A percentile compares a stretch with the other conserved stretches of the same genome.
These are phyloP conservation scores for Ophiostoma piceae DNA, from an alignment of 2,329 filamentous ascomycete species.

Conservation along the genomic window DNA sequence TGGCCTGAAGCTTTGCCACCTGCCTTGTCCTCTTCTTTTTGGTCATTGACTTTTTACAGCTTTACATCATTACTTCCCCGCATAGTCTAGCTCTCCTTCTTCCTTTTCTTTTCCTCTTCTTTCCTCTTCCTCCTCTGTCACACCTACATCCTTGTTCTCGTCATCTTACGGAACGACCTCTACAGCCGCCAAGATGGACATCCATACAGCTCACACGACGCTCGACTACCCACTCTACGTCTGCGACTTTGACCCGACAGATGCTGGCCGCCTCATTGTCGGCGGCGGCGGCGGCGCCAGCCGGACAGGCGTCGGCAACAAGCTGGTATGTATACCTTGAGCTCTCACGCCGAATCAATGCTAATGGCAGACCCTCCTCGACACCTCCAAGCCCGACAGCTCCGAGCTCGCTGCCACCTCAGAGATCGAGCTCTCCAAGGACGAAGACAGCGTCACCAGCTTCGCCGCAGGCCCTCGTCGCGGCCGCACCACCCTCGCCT, in stretches of 20 bases:
- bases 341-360: not conserved
- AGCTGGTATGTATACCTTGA: slow-evolving; percentile 57
- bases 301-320: slow-evolving; percentile 76
- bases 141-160: not conserved
- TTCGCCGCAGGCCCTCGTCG: slow-evolving; percentile 63
- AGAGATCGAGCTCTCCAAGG: slow-evolving; percentile 71
- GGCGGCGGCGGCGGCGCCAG: slow-evolving; percentile 83
- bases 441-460: slow-evolving; percentile 86
- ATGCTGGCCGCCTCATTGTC: slow-evolving; percentile 70
- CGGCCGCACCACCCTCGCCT: slow-evolving; percentile 51
- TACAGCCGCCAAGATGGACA: slow-evolving; percentile 26
- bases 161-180: not conserved
- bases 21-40: not conserved
- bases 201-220: slow-evolving; percentile 55
- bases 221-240: slow-evolving; percentile 81
- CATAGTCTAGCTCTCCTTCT: not conserved
- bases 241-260: slow-evolving; percentile 79
- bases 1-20: slow-evolving; percentile 3
- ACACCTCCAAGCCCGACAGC: slow-evolving; percentile 60
- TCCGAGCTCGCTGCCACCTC: slow-evolving; percentile 56
- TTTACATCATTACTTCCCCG: not conserved
- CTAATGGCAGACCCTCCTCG: slow-evolving; percentile 57
- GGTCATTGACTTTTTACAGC: not conserved
- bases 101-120: not conserved
- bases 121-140: not conserved